Evolutionary conservation across 164 flowering plant genomes (phyloP).

Genomic region (Protea cynaroides): DNA sequence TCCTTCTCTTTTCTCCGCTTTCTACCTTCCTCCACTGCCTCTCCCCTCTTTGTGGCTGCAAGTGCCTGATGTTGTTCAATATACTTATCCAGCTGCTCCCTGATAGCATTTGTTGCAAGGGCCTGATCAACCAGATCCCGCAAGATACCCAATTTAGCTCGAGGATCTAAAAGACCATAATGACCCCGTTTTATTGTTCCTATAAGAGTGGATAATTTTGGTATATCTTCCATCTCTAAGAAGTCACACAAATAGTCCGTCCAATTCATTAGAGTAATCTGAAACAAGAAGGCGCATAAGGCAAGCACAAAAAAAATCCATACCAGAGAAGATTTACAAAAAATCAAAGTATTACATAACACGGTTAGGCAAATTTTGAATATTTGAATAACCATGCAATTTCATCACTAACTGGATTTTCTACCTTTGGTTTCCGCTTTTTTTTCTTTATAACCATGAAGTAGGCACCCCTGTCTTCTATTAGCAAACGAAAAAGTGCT

Average conservation of each 20-base stretch:
- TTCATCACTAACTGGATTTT: background rate
- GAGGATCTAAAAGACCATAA: slow-evolving; percentile 67
- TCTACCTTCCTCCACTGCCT: slow-evolving; percentile 67
- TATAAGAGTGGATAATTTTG: slow-evolving; percentile 35
- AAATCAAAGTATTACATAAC: background rate
- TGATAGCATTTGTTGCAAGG: slow-evolving; percentile 43
- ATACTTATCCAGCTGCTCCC: slow-evolving; percentile 61
- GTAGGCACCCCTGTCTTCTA: slow-evolving; percentile 55
- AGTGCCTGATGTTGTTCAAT: slow-evolving; percentile 64
- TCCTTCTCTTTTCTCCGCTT: slow-evolving; percentile 64
- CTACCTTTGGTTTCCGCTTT: slow-evolving; percentile 62
- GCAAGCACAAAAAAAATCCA: slow-evolving; percentile 2
- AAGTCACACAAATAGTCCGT: slow-evolving; percentile 80
- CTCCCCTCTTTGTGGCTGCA: slow-evolving; percentile 67
- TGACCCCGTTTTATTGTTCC: slow-evolving; percentile 79
- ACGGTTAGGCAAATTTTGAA: background rate
- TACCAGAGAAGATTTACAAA: background rate
- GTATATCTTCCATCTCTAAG: slow-evolving; percentile 53
- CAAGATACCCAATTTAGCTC: slow-evolving; percentile 58
- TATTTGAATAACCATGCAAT: too few species aligned
- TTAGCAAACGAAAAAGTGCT: slow-evolving; percentile 61
- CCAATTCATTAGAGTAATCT: slow-evolving; percentile 81
- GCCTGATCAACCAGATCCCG: slow-evolving; percentile 50
- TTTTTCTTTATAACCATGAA: slow-evolving; percentile 32
- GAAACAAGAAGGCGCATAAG: slow-evolving; percentile 19